Evolutionary conservation across 371 early-diverging fungal genomes (phyloP), one percentile per base, ranked within the genome.

Genomic region (Smittium mucronatum): DNA sequence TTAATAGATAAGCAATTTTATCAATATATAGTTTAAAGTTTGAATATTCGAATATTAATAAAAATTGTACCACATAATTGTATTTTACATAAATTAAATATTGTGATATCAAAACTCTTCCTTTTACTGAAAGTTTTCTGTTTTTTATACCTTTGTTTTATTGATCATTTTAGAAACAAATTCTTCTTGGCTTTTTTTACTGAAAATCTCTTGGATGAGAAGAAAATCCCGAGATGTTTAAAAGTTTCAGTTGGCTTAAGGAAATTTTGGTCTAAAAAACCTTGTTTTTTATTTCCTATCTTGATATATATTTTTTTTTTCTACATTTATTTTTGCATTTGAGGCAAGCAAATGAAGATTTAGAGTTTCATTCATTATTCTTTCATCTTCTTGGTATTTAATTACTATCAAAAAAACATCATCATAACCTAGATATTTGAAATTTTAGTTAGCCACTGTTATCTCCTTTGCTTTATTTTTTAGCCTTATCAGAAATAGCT

Each of bases 371-470:
- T 65, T 36, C 5, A 65, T 2, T n/a, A 65, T 65, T n/a, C 25
- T 17, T 34, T n/a, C 32, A 34, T 65, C 65, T 25, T 65, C 15
- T 28, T 34, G 32, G 2, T 28, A 2, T 31, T 36, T 34, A 34
- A 65, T 65, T 31, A n/a, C 71, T 1, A 66, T 11, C 1, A 67
- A 66, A 1, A 73, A n/a, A 32, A 70, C 71, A 31, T 73, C 73
- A 17, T 70, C 71, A 28, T 70, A 73, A 8, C 60, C 67, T 1
- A 66, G 59, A 2, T 65, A 64, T 0, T 34, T 36, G 21, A 73
- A 26, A 1, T 30, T 29, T 25, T 65, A 63, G 0, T 58, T 64
- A 0, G 60, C 36, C 5, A 70, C 63, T 0, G 15, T 15, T 11
- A 70, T 0, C 1, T 70, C 73, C 1, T 59, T 15, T 0, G 67